Percentiles rank a stretch among this genome's conserved stretches.
Conservation (phyloP, 2,329 filamentous ascomycete species). For the Ambrosiella cleistominuta region DNA sequence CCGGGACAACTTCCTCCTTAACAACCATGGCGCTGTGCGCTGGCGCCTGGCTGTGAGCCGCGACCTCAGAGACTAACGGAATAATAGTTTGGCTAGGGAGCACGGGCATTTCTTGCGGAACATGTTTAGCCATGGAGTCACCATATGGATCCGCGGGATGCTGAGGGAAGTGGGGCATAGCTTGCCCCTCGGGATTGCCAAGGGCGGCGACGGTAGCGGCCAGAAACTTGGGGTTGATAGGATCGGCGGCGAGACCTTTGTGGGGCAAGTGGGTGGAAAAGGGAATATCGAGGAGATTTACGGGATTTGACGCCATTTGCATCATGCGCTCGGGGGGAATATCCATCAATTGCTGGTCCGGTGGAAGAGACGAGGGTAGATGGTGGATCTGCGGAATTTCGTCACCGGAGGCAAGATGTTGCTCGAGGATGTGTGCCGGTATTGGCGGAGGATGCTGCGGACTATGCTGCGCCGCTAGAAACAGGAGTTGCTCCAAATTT, state of each 20-base stretch:
- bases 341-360: background rate
- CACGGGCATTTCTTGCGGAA: background rate
- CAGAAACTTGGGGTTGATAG: background rate
- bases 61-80: too few relatives aligned
- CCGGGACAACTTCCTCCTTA: background rate
- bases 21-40: background rate
- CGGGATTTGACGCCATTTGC: background rate
- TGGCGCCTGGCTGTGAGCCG: background rate
- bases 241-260: background rate
- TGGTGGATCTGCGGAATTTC: background rate
- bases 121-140: background rate
- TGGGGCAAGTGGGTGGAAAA: background rate
- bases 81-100: too few relatives aligned
- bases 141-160: background rate
- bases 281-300: background rate
- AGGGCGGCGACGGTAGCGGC: background rate
- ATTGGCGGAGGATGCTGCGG: background rate
- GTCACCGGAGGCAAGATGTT: background rate
- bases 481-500: background rate
- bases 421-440: background rate
- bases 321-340: background rate
- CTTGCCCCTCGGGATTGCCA: background rate
- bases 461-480: background rate
- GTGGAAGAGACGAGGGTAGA: background rate
- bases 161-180: background rate